Base-by-base conservation (phyloP, 768 basidiomycete species). In the Myochromella boudieri region DNA sequence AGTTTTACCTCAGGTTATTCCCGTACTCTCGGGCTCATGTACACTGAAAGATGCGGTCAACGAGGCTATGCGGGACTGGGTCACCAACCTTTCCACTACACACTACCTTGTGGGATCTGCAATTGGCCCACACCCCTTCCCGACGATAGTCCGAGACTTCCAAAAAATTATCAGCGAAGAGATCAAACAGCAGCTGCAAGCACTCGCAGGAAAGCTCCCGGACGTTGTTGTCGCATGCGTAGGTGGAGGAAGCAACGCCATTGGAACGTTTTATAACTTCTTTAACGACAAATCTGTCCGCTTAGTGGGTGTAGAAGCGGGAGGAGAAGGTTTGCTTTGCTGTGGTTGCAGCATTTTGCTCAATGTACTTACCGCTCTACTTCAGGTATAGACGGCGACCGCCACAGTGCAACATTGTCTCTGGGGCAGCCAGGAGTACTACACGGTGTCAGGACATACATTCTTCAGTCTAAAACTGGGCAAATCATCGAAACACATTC, bases 41-140 rank as follows among this genome's bases (percentile, higher is more conserved):
- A 98, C 95, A 4, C 74, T 99, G 55, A 99, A 99, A 68, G 97
- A 98, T 59, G 95, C 97, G 21, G 93, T 98, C 55, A 99, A 97
- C 71, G 95, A 97, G 54, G 95, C 97, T 4, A 81, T 98, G 80
- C 85, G 97, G 33, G 95, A 97, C 68, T 98, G 97, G 97, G 97
- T 98, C 9, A 94, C 95, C 24, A 95, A 97, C 64, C 78, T 99
- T 25, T 74, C 91, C 10, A 91, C 75, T 4, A 98, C 95, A 1
- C 94, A 98, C 68, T 99, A 97, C 69, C 82, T 97, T 54, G 91
- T 99, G 52, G 97, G 97, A 24, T 97, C 95, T 12, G 92, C 84
- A 33, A 97, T 99, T 55, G 97, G 97, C 12, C 97, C 97, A 3
- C 95, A 97, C 66, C 97, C 97, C 2, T 98, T 99, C 83, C 97